Evolutionary conservation across 192 early-diverging fungal genomes (phyloP).

Genomic region (Helicostylum pulchrum): DNA sequence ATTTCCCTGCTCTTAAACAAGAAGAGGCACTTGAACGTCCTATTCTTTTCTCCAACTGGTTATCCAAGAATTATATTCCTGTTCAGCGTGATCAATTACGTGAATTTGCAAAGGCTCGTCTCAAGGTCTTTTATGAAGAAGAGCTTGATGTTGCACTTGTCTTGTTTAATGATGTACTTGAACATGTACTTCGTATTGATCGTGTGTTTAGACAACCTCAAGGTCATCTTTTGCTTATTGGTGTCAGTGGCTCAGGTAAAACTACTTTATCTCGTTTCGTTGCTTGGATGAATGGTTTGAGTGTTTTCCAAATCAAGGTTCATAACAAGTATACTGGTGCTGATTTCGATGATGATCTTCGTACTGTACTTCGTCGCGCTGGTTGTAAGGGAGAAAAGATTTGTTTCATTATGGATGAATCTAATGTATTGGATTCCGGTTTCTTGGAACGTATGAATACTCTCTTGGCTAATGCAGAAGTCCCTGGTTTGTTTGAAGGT

Average conservation of each 20-base stretch:
- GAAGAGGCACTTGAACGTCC: constrained; percentile 76
- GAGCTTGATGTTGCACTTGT: constrained; percentile 97
- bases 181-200: constrained; percentile 97
- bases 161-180: constrained; percentile 96
- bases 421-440: constrained; percentile 92
- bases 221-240: constrained; percentile 97
- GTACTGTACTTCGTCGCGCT: constrained; percentile 80
- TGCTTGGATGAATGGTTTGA: constrained; percentile 99
- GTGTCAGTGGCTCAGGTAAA: constrained; percentile 96
- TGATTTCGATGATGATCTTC: constrained; percentile 98
- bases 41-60: constrained; percentile 97
- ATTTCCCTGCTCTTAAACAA: constrained; percentile 84
- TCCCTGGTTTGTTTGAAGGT: constrained; percentile 98
- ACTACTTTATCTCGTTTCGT: constrained; percentile 97
- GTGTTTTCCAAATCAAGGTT: constrained; percentile 96
- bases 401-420: constrained; percentile 98
- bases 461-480: constrained; percentile 95
- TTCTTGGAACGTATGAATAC: constrained; percentile 99
- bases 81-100: constrained; percentile 87
- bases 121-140: constrained; percentile 99
- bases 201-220: constrained; percentile 97
- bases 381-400: constrained; percentile 98
- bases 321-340: constrained; percentile 93
- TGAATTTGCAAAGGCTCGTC: constrained; percentile 88
- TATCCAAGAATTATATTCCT: constrained; percentile 89